phyloP scores from a whole-genome alignment of 345 rosid species.

The Corchorus capsularis region DNA sequence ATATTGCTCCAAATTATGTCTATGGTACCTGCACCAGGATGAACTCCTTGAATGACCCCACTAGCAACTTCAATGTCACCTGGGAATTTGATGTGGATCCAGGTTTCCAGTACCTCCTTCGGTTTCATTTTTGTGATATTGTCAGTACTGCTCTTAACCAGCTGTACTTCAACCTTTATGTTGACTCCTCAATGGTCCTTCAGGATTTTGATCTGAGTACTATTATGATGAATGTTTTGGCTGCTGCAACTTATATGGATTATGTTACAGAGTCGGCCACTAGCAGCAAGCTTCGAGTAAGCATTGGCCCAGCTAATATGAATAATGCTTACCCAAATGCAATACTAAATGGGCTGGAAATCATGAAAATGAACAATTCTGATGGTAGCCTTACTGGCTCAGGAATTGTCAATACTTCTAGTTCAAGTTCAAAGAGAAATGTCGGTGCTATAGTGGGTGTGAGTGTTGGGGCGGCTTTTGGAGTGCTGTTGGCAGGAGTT shows the following conservation, averaged over 20 bases:
- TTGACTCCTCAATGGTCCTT: constrained; percentile 50
- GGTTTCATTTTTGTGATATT: constrained; percentile 91
- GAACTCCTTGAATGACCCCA: constrained; percentile 53
- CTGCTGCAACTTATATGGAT: constrained; percentile 57
- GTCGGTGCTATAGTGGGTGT: constrained; percentile 46
- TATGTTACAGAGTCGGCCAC: constrained; percentile 38
- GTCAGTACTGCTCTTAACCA: constrained; percentile 46
- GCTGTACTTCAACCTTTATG: constrained; percentile 75
- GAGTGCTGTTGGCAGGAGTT: constrained; percentile 40
- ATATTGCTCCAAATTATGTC: constrained; percentile 63
- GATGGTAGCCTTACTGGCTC: constrained; percentile 46
- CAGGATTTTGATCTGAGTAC: constrained; percentile 56
- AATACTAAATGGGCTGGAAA: constrained; percentile 76
- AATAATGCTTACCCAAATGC: constrained; percentile 42
- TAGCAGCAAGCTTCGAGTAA: constrained; percentile 52
- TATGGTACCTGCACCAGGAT: constrained; percentile 71
- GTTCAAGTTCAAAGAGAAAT: constrained; percentile 42
- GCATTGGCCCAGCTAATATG: constrained; percentile 45
- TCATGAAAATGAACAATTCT: constrained; percentile 71
- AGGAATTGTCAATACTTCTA: constrained; percentile 17
- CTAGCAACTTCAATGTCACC: constrained; percentile 63
- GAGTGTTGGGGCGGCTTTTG: constrained; percentile 37
- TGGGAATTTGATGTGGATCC: constrained; percentile 72
- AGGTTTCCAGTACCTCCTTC: constrained; percentile 67
- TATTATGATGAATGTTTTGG: constrained; percentile 29